Evolutionary conservation across 2,329 filamentous ascomycete species (phyloP), one percentile per base, ranked within the genome.

Genomic region (Pestalotiopsis sp.): DNA sequence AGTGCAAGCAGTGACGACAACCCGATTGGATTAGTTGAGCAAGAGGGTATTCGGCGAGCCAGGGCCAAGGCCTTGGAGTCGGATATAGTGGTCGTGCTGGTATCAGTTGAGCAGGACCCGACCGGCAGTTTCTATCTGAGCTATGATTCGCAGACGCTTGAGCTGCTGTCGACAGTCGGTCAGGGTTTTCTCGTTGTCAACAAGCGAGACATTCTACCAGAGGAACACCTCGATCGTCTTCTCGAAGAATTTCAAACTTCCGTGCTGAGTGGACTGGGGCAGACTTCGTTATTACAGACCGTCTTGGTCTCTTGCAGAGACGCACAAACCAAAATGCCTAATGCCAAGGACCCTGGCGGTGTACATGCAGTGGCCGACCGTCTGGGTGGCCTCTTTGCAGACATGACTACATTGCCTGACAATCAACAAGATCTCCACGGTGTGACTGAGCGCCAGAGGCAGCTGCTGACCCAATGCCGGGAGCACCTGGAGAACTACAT

Each of bases 41-140:
- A 91, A 77, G 96, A 99, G 79, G 96, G 96, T 1, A 98, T 99
- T 76, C 89, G 92, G 65, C 87, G 96, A 64, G 96, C 96, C 7
- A 93, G 92, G 78, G 89, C 90, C 69, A 92, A 93, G 74, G 96
- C 95, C 0, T 81, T 90, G 38, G 91, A 95, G 65, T 95, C 95
- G 12, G 94, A 99, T 80, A 85, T 98, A 5, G 88, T 98, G 59
- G 86, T 98, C 63, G 91, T 93, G 9, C 86, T 99, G 67, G 88
- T 93, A 7, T 93, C 93, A 4, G 80, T 97, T 56, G 93, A 97
- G 75, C 73, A 77, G 4, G 75, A 75, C 14, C 68, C 69, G 2
- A 72, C 76, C 7, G 80, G 76, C 3, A 78, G 77, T 1, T 75
- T 79, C 52, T 79, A 77, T 27, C 91, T 87, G 74, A 82, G 72